These are phyloP conservation scores for Ceratocystis variospora DNA, from an alignment of 2,329 filamentous ascomycete species.

Conservation along the genomic window DNA sequence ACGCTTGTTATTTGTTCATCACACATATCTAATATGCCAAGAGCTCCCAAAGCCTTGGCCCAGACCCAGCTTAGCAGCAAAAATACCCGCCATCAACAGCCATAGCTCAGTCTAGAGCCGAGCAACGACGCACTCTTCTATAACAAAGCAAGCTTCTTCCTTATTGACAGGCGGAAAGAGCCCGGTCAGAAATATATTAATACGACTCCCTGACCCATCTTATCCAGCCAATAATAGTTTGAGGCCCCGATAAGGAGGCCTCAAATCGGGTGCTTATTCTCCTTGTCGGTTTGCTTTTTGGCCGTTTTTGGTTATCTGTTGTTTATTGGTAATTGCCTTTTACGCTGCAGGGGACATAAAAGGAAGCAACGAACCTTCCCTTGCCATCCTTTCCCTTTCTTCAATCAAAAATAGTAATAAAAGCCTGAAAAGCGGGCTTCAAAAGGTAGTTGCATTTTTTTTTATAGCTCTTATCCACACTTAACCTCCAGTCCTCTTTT, in stretches of 20 bases:
- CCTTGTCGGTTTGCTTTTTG: neutral
- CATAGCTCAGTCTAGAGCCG: neutral
- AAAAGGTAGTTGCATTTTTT: neutral
- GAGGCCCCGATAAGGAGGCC: constrained; percentile 2
- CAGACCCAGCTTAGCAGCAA: neutral
- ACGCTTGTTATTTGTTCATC: neutral
- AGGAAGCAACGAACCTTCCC: neutral
- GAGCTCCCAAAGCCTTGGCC: constrained; percentile 1
- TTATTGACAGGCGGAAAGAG: constrained; percentile 2
- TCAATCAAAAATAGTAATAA: neutral
- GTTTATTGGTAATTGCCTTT: neutral
- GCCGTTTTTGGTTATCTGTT: too few species aligned
- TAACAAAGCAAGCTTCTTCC: neutral
- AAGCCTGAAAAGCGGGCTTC: neutral
- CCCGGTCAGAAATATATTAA: constrained; percentile 2
- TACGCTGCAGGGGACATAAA: neutral
- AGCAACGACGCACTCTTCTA: neutral
- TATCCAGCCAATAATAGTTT: constrained; percentile 5
- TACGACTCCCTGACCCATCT: neutral
- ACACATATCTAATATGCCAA: neutral
- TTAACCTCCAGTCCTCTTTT: neutral
- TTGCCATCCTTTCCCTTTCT: too few species aligned
- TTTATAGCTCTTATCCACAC: neutral
- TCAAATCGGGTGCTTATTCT: neutral
- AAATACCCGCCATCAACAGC: neutral